Conservation (phyloP, 1,284 basidiomycete genomes). For the Exobasidium cylindrosporum region DNA sequence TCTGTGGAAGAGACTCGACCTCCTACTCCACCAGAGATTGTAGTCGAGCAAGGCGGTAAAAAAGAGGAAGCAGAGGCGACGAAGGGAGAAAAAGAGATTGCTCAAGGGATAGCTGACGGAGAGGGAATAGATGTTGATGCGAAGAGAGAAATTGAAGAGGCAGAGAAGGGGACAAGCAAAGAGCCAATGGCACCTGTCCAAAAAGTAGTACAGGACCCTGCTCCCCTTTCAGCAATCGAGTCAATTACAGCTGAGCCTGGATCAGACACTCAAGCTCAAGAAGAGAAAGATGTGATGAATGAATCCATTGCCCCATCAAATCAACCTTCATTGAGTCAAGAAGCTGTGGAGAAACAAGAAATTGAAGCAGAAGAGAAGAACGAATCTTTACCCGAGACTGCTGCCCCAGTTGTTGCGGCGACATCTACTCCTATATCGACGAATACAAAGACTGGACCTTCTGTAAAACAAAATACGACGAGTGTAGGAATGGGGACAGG, state of each 20-base stretch:
- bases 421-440: conserved; percentile 12
- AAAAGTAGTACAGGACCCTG: neutral
- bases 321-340: neutral
- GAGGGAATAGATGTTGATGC: neutral
- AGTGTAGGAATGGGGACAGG: conserved; percentile 8
- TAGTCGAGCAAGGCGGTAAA: neutral
- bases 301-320: conserved; percentile 13
- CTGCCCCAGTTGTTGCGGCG: neutral
- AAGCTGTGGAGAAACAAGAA: neutral
- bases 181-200: neutral
- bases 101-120: neutral
- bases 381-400: neutral
- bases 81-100: neutral
- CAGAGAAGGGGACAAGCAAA: neutral
- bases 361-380: neutral
- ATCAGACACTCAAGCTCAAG: neutral
- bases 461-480: neutral
- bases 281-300: conserved; percentile 13
- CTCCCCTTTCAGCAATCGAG: neutral
- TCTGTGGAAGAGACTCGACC: neutral
- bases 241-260: no score
- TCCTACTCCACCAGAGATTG: neutral
- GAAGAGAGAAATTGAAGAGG: neutral
- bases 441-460: neutral
- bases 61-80: neutral